phyloP scores from a whole-genome alignment of 1,284 basidiomycete species.

The Papiliotrema nemorosa region DNA sequence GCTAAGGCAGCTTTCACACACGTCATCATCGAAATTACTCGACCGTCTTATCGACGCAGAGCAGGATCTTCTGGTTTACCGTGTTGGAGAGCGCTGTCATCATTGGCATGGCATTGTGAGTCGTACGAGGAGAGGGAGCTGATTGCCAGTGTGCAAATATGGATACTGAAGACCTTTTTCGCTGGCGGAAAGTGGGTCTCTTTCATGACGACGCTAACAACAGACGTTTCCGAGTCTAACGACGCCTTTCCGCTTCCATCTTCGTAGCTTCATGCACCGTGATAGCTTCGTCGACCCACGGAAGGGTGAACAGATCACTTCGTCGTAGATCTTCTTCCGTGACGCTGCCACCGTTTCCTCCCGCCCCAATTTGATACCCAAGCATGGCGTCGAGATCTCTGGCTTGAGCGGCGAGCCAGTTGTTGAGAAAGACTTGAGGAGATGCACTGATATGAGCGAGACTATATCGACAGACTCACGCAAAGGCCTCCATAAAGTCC shows the following conservation, averaged over 20 bases:
- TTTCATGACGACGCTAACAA: conserved; percentile 5
- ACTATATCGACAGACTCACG: conserved; percentile 41
- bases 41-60: conserved; percentile 39
- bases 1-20: conserved; percentile 40
- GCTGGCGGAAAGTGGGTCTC: conserved; percentile 66
- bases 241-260: conserved; percentile 29
- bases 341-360: conserved; percentile 53
- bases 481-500: conserved; percentile 80
- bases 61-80: conserved; percentile 80
- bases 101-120: conserved; percentile 66
- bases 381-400: conserved; percentile 83
- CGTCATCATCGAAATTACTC: conserved; percentile 40
- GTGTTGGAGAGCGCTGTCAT: conserved; percentile 71
- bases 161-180: conserved; percentile 88
- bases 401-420: conserved; percentile 86
- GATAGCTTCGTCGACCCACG: conserved; percentile 63
- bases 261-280: conserved; percentile 43
- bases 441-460: conserved; percentile 21
- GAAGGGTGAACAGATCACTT: conserved; percentile 82
- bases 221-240: conserved; percentile 18
- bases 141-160: conserved; percentile 69
- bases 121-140: conserved; percentile 1
- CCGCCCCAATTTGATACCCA: conserved; percentile 69
- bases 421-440: conserved; percentile 67
- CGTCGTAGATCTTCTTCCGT: conserved; percentile 80